Evolutionary conservation across 805 yeast species (phyloP).

Genomic region (Metschnikowia colocasiae): DNA sequence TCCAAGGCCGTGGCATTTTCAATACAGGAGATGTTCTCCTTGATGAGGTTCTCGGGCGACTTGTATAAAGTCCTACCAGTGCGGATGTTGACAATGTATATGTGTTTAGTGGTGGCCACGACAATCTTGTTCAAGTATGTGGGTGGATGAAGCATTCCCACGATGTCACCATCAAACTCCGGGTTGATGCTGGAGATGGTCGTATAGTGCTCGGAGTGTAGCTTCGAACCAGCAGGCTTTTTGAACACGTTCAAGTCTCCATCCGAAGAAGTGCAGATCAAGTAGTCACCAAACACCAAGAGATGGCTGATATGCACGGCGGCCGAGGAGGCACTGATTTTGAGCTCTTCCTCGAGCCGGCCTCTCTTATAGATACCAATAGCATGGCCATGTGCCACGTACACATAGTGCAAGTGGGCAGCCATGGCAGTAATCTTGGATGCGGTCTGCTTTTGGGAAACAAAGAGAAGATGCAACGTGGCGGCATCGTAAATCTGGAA

Average conservation of each 20-base stretch:
- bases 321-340: constrained; percentile 13
- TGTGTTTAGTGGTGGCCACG: constrained; percentile 65
- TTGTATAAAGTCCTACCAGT: constrained; percentile 69
- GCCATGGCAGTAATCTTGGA: constrained; percentile 64
- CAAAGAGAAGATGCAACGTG: constrained; percentile 77
- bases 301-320: constrained; percentile 45
- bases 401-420: constrained; percentile 82
- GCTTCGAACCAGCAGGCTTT: constrained; percentile 41
- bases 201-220: constrained; percentile 65
- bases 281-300: constrained; percentile 71
- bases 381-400: constrained; percentile 65
- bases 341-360: constrained; percentile 41
- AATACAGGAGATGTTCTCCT: constrained; percentile 57
- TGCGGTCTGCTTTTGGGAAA: constrained; percentile 74
- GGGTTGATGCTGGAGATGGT: constrained; percentile 49
- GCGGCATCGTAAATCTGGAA: constrained; percentile 94
- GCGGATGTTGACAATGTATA: constrained; percentile 68
- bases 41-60: constrained; percentile 45
- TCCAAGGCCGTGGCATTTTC: constrained; percentile 87
- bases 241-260: constrained; percentile 53
- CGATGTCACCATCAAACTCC: constrained; percentile 65
- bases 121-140: constrained; percentile 88
- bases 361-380: constrained; percentile 86
- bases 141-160: constrained; percentile 74
- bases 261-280: constrained; percentile 49